Base-by-base conservation (phyloP, 768 basidiomycete genomes). In the Thelephora aurantiotincta region DNA sequence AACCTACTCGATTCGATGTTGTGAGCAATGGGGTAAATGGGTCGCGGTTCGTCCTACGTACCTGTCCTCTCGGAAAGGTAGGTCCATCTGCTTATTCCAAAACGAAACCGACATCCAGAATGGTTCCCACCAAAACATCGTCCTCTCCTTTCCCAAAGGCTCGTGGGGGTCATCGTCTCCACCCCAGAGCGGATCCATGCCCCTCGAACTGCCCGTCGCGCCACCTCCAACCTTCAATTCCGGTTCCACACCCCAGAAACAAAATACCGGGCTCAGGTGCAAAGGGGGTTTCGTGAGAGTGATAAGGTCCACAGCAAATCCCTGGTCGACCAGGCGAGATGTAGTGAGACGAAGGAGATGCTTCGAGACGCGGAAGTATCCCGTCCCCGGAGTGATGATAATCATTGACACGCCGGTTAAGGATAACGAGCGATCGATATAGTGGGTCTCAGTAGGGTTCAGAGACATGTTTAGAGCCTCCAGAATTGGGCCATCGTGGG, bases 401-500 rank as follows among this genome's bases (percentile, higher is more conserved):
- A 92, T 75, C 2, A 84, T 87, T 12, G 80, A 78, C 0, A 82
- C 65, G 18, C 94, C 94, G 0, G 93, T 98, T 12, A 91, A 71
- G 2, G 83, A 87, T 7, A 98, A 68, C 30, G 94, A 96, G 16
- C 96, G 81, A 61, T 98, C 96, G 53, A 98, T 80, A 59, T 96
- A 93, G 60, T 96, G 90, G 2, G 83, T 87, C 64, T 98, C 94
- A 13, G 83, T 83, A 0, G 93, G 88, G 58, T 91, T 94, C 13
- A 97, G 73, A 0, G 80, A 87, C 41, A 99, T 73, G 57, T 98
- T 98, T 45, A 98, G 71, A 1, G 91, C 90, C 63, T 98, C 96
- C 5, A 98, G 74, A n/a, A 98, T 71, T 35, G 92, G 92, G 0
- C 92, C 91, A 53, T 98, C 92, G 55, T 94, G 90, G 0, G 96